Percentiles rank a stretch among this genome's conserved stretches.
These are phyloP conservation scores for Penicillium occitanis DNA, from an alignment of 2,329 filamentous ascomycete genomes.

Conservation along the genomic window DNA sequence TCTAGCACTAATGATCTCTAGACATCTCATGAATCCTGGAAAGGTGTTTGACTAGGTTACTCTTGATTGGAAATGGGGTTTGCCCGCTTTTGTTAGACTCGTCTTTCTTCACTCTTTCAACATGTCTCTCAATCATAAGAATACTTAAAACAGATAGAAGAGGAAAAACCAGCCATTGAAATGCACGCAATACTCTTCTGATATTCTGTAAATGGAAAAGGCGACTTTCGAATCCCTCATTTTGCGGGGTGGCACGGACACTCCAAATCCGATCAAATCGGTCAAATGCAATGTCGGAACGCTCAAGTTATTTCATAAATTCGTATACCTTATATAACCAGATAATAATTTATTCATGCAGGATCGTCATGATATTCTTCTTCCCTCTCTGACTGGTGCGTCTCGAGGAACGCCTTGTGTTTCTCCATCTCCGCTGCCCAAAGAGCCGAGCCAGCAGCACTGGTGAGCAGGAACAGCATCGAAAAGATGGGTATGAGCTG, in stretches of 20 bases:
- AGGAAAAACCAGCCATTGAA: too few species aligned
- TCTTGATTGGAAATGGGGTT: too few species aligned
- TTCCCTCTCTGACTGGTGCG: conserved; percentile 26
- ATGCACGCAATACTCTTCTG: too few species aligned
- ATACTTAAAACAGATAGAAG: too few species aligned
- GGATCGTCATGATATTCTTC: conserved; percentile 40
- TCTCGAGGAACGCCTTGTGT: conserved; percentile 40
- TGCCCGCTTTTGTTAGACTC: too few species aligned
- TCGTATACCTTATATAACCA: background rate
- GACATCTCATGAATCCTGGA: background rate
- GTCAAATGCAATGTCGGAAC: background rate
- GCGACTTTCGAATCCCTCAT: too few species aligned
- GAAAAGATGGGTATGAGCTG: conserved; percentile 86
- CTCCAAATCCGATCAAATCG: background rate
- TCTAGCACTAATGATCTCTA: background rate
- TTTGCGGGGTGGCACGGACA: background rate
- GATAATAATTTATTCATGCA: background rate
- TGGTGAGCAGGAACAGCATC: conserved; percentile 93
- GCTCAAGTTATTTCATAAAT: background rate
- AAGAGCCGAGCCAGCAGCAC: conserved; percentile 77
- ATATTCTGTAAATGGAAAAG: too few species aligned
- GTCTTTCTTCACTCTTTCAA: too few species aligned
- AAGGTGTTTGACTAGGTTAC: background rate
- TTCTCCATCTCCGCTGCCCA: conserved; percentile 81
- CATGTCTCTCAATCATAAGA: too few species aligned